Conservation (phyloP, 352 stramenopile species). For the Globisporangium polare region DNA sequence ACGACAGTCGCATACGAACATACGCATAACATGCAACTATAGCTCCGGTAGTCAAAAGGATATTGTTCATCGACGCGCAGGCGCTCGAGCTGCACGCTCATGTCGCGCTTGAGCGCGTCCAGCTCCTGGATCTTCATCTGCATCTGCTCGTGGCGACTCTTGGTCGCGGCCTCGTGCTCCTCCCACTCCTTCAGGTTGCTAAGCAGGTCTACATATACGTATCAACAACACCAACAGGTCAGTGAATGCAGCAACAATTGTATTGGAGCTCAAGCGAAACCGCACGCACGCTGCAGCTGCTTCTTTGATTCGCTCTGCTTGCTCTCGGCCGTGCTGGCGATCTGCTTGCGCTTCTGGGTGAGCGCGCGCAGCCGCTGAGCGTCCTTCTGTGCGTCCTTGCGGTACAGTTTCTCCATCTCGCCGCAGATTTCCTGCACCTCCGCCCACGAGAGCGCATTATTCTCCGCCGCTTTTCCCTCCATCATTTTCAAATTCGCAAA, state of each 20-base stretch:
- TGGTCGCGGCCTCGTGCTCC: slow-evolving; percentile 37
- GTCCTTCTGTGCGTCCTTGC: slow-evolving; percentile 56
- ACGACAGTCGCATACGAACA: neutral
- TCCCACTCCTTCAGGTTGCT: slow-evolving; percentile 66
- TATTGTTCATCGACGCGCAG: slow-evolving; percentile 71
- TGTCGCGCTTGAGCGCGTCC: slow-evolving; percentile 59
- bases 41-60: slow-evolving; percentile 20
- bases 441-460: slow-evolving; percentile 41
- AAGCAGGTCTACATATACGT: slow-evolving; percentile 35
- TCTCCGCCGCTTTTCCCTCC: slow-evolving; percentile 21
- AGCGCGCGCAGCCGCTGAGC: slow-evolving; percentile 47
- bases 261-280: neutral
- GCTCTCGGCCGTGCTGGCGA: slow-evolving; percentile 35
- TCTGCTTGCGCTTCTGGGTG: slow-evolving; percentile 59
- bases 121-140: slow-evolving; percentile 57
- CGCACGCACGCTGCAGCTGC: slow-evolving; percentile 48
- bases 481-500: slow-evolving; percentile 27
- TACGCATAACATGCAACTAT: neutral
- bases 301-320: slow-evolving; percentile 45
- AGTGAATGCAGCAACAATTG: neutral
- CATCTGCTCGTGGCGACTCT: slow-evolving; percentile 50
- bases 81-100: slow-evolving; percentile 59
- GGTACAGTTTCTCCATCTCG: slow-evolving; percentile 62
- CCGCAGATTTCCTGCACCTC: slow-evolving; percentile 68
- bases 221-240: neutral